phyloP scores from a whole-genome alignment of 1,284 basidiomycete genomes.

The Cryptococcus sp. region DNA sequence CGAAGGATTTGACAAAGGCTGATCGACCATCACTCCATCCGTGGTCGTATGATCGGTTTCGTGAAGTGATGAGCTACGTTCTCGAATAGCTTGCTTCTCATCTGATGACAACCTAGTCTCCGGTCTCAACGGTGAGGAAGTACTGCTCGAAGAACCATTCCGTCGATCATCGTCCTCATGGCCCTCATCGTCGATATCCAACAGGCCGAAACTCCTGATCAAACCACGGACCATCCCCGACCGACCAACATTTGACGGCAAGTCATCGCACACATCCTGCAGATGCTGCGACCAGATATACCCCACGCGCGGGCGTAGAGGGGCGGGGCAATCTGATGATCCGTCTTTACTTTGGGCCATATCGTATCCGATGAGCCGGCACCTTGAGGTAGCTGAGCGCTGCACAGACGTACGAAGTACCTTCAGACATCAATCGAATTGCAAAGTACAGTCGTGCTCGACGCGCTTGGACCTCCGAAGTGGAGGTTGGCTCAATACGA shows the following conservation, averaged over 20 bases:
- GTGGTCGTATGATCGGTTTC: constrained; percentile 61
- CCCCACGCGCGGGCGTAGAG: neutral
- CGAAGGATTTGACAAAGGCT: neutral
- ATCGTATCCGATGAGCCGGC: too few species aligned
- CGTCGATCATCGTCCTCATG: constrained; percentile 51
- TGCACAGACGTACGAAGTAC: too few species aligned
- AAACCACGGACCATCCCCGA: constrained; percentile 78
- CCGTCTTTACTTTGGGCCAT: neutral
- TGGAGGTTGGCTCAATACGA: too few species aligned
- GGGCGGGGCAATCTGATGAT: neutral
- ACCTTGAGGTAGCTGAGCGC: too few species aligned
- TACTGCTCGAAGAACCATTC: neutral
- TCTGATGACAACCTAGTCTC: neutral
- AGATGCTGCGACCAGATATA: constrained; percentile 47
- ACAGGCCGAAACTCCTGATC: constrained; percentile 62
- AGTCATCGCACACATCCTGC: constrained; percentile 50
- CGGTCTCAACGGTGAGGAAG: neutral
- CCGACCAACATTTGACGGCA: constrained; percentile 81
- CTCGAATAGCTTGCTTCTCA: too few species aligned
- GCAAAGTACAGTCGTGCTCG: too few species aligned
- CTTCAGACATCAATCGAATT: too few species aligned
- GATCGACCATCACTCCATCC: neutral
- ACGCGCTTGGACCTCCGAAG: too few species aligned
- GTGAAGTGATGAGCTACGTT: too few species aligned
- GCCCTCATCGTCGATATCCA: constrained; percentile 43